phyloP scores from a whole-genome alignment of 2,329 filamentous ascomycete species.

The Diaporthe vexans region DNA sequence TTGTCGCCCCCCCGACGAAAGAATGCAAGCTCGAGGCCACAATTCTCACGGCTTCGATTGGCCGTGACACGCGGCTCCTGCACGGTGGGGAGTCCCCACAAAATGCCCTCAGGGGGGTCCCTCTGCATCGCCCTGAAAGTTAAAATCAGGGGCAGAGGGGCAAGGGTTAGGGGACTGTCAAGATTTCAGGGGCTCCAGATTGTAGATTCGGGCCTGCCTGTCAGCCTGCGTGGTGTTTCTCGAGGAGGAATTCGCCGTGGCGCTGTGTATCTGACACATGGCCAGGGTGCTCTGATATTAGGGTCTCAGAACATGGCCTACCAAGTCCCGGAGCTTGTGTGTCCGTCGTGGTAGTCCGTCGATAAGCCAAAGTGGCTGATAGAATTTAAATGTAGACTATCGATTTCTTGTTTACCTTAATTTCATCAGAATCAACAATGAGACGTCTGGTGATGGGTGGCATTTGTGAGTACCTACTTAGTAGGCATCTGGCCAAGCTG shows the following conservation, averaged over 20 bases:
- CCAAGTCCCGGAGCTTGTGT: constrained; percentile 4
- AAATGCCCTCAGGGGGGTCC: constrained; percentile 25
- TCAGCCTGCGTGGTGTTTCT: background rate
- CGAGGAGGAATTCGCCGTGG: background rate
- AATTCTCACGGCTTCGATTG: constrained; percentile 37
- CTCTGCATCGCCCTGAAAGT: constrained; percentile 1
- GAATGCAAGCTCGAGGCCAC: constrained; percentile 37
- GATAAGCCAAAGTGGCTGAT: background rate
- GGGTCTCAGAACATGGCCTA: constrained; percentile 15
- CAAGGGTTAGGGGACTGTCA: constrained; percentile 30
- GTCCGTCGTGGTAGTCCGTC: background rate
- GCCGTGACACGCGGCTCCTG: constrained; percentile 34
- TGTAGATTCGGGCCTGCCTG: background rate
- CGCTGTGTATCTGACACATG: constrained; percentile 22
- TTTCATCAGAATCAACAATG: background rate
- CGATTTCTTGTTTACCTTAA: background rate
- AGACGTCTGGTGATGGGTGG: background rate
- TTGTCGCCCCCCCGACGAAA: constrained; percentile 34
- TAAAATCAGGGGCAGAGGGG: constrained; percentile 32
- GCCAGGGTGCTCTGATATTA: constrained; percentile 24
- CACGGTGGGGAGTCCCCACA: constrained; percentile 33
- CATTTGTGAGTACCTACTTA: background rate
- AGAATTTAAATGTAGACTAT: background rate
- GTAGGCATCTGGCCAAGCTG: background rate
- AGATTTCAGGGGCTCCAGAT: constrained; percentile 31